Conservation (phyloP, 164 flowering plant species). For the Tinospora cordifolia region DNA sequence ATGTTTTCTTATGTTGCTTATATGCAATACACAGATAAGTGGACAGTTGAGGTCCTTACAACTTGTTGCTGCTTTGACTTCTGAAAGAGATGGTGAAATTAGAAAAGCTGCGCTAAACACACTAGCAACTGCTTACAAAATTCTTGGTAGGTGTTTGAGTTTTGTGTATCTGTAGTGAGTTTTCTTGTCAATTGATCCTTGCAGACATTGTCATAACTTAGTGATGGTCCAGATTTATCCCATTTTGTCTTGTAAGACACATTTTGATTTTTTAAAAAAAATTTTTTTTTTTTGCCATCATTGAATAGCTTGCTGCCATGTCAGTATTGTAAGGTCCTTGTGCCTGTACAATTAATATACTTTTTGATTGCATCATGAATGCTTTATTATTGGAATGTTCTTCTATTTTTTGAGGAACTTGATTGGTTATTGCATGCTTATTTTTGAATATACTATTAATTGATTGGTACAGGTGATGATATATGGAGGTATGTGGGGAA, state of each 20-base stretch:
- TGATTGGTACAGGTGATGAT: conserved; percentile 66
- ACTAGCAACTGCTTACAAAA: conserved; percentile 84
- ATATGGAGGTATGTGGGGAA: conserved; percentile 95
- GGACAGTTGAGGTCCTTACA: conserved; percentile 86
- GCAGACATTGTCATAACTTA: not conserved
- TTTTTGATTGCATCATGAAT: not conserved
- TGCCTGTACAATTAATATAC: too few relatives aligned
- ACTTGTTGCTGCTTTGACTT: conserved; percentile 89
- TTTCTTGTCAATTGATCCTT: not conserved
- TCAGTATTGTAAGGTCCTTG: too few relatives aligned
- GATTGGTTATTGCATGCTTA: not conserved
- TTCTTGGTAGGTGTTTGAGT: conserved; percentile 53
- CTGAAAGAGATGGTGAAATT: conserved; percentile 93
- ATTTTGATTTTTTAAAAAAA: not conserved
- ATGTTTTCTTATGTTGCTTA: not conserved
- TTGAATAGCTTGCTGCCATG: not conserved
- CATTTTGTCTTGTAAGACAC: not conserved
- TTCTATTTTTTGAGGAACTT: not conserved
- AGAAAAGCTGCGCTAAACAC: conserved; percentile 93
- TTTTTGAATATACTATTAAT: not conserved
- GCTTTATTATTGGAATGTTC: not conserved
- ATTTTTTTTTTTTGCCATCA: not conserved
- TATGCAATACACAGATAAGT: conserved; percentile 42
- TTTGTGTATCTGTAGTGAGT: not conserved
- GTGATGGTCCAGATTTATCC: not conserved